Evolutionary conservation across 2,329 filamentous ascomycete species (phyloP).

Genomic region (Fusarium algeriense): DNA sequence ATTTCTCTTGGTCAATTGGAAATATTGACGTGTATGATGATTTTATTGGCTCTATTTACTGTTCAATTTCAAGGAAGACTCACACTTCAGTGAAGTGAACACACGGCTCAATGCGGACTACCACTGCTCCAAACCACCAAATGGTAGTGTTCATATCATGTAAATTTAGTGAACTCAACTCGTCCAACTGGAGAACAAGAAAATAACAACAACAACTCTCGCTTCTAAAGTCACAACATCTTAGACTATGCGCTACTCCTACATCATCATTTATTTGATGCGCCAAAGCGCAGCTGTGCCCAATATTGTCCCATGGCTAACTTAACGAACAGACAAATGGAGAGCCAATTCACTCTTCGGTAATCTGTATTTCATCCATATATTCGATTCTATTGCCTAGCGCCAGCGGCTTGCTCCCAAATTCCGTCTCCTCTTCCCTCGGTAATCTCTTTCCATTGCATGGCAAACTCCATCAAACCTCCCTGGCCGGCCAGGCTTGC

Average conservation of each 20-base stretch:
- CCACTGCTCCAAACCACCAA: not conserved
- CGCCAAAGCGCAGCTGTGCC: not conserved
- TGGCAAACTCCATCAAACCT: constrained; percentile 83
- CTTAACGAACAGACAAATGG: not conserved
- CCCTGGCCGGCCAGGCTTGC: constrained; percentile 76
- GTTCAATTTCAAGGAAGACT: not conserved
- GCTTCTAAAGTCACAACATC: not conserved
- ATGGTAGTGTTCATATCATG: not conserved
- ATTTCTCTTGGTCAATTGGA: not conserved
- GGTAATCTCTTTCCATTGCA: constrained; percentile 76
- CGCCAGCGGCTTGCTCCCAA: constrained; percentile 52
- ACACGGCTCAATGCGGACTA: not conserved
- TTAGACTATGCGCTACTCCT: not conserved
- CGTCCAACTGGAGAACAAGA: not conserved
- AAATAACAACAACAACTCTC: not conserved
- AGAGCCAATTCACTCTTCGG: not conserved
- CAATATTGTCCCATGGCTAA: not conserved
- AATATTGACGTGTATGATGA: not conserved
- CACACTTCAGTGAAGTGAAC: not conserved
- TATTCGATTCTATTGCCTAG: constrained; percentile 15
- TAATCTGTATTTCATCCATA: not conserved
- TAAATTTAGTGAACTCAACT: not conserved
- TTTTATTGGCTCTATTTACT: not conserved
- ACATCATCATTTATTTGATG: no score
- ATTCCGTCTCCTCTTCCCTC: constrained; percentile 56